A percentile compares a stretch with the other conserved stretches of the same genome.
Evolutionary conservation across 306 rosid genomes (phyloP).

Genomic region (Fragaria vesca): DNA sequence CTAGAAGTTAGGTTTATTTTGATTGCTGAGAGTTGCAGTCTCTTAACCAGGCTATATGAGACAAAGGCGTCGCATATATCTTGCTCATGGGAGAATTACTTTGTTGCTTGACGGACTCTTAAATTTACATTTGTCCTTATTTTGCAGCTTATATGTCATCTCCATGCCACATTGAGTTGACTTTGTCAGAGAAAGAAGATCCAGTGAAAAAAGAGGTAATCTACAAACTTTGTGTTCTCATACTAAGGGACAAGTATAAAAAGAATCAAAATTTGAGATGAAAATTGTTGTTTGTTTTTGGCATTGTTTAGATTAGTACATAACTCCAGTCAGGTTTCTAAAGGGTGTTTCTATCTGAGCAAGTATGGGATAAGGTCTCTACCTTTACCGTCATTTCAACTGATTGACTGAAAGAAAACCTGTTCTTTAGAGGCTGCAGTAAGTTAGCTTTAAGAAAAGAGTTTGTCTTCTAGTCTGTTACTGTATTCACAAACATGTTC

Average conservation of each 20-base stretch:
- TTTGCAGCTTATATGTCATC: slow-evolving; percentile 87
- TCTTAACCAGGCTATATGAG: slow-evolving; percentile 80
- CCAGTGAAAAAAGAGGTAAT: slow-evolving; percentile 83
- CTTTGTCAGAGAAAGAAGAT: slow-evolving; percentile 82
- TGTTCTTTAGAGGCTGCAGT: background rate
- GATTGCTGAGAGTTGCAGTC: background rate
- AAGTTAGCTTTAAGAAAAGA: background rate
- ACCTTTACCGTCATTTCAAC: background rate
- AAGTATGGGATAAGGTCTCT: background rate
- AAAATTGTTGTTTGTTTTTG: background rate
- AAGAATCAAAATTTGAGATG: background rate
- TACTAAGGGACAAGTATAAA: background rate
- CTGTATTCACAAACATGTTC: background rate
- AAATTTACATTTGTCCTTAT: no score
- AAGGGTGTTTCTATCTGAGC: background rate
- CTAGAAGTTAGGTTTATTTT: background rate
- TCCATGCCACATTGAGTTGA: slow-evolving; percentile 87
- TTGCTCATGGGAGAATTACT: slow-evolving; percentile 62
- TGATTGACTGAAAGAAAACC: background rate
- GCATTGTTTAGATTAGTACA: background rate
- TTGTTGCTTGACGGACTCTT: background rate
- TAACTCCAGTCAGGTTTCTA: background rate
- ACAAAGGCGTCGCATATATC: slow-evolving; percentile 83
- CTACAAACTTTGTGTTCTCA: background rate
- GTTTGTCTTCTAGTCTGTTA: background rate